A percentile compares a stretch with the other conserved stretches of the same genome.
phyloP scores from a whole-genome alignment of 2,329 filamentous ascomycete species.

The Aspergillus aculeatus region DNA sequence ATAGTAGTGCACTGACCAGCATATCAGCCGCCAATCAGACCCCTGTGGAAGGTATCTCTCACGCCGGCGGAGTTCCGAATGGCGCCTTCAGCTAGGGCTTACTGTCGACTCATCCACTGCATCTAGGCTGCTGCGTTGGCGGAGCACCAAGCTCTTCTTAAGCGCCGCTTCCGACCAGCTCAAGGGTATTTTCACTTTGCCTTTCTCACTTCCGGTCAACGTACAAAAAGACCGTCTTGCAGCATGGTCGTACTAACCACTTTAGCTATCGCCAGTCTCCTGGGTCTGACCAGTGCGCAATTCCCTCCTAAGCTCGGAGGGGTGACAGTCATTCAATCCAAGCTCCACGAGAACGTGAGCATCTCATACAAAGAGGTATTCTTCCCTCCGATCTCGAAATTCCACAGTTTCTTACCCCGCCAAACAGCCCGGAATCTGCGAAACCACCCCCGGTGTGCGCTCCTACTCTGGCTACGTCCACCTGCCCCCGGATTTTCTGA shows the following conservation, averaged over 20 bases:
- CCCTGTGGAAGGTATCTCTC: background rate
- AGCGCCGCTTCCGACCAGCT: background rate
- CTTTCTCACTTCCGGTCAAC: too few relatives aligned
- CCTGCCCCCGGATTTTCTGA: background rate
- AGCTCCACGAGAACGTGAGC: background rate
- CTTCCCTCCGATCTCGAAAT: background rate
- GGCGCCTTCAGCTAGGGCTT: background rate
- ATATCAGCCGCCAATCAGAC: background rate
- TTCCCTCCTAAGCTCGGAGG: background rate
- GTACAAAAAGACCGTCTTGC: too few relatives aligned
- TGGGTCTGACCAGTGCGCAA: background rate
- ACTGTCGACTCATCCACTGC: background rate
- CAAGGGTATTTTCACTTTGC: background rate
- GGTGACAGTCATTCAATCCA: background rate
- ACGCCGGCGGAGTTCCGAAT: background rate
- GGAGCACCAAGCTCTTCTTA: background rate
- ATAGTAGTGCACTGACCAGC: too few relatives aligned
- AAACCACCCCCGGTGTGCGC: slow-evolving; percentile 1
- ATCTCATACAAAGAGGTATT: slow-evolving; percentile 4
- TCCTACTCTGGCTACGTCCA: slow-evolving; percentile 4
- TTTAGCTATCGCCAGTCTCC: background rate
- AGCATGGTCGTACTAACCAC: background rate
- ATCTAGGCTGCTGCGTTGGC: background rate
- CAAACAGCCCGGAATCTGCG: slow-evolving; percentile 1
- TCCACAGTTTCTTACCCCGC: too few relatives aligned